Evolutionary conservation across 352 stramenopile genomes (phyloP), one percentile per base, ranked within the genome.

Genomic region (Phytophthora melonis): DNA sequence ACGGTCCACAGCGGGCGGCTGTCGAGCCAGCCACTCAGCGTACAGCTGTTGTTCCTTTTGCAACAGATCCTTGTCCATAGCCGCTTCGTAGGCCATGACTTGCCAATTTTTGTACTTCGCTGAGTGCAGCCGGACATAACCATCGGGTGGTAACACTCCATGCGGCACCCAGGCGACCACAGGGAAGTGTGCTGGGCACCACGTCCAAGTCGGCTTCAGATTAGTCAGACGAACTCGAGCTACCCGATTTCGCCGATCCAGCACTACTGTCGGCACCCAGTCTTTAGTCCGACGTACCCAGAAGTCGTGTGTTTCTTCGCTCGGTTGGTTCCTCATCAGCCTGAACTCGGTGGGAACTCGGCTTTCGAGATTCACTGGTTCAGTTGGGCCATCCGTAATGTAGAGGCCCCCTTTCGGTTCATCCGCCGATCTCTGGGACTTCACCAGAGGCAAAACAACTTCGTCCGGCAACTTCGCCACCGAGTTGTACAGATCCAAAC

Each of bases 161-260:
- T 57, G 50, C 13, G 21, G 19, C 30, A 8, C 16, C 50, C 50
- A 57, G 5, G 6, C 10, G 4, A 57, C 21, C 21, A 8, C 70
- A 68, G 41, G 61, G 84, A 96, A 99, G 98, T 43, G 97, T 99
- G 53, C 83, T 93, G 41, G 96, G 95, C 19, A 99, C 97, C 6
- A 97, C 99, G 19, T 97, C 99, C 9, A 95, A 93, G 21, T 89
- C 88, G 39, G 85, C 70, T 67, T 91, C 75, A 32, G 19, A 18
- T n/a, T 83, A 78, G 45, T 91, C 79, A 21, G 82, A 74, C 11
- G 93, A 60, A 19, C 84, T 84, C 5, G 83, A 78, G 0, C 83
- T 76, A 50, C 93, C 86, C 59, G 94, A 83, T 16, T 86, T 77
- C 50, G 84, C 90, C 16, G 80, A 90, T 67, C 77, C 86, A 71